Percentiles rank a stretch among this genome's conserved stretches.
These are phyloP conservation scores for Kockiozyma suomiensis DNA, from an alignment of 805 yeast genomes.

Conservation along the genomic window DNA sequence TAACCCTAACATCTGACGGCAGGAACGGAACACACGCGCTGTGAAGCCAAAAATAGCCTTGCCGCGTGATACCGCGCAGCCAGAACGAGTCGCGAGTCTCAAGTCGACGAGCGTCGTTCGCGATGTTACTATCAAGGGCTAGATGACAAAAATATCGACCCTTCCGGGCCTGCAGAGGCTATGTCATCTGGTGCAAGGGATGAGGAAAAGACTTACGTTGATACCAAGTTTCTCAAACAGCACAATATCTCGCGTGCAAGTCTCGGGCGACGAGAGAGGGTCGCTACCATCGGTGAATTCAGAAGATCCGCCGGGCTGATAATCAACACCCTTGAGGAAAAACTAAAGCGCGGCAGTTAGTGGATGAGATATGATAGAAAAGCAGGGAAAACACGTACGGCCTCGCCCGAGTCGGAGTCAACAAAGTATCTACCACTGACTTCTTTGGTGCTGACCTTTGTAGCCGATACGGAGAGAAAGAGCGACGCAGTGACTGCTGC, in stretches of 20 bases:
- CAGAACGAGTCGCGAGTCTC: not conserved
- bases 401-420: slow-evolving; percentile 72
- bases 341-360: slow-evolving; percentile 51
- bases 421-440: slow-evolving; percentile 71
- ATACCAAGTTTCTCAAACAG: slow-evolving; percentile 83
- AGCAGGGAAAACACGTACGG: slow-evolving; percentile 49
- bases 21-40: slow-evolving; percentile 6
- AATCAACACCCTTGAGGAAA: slow-evolving; percentile 83
- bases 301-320: slow-evolving; percentile 95
- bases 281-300: slow-evolving; percentile 53
- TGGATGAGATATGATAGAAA: not conserved
- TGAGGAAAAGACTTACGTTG: slow-evolving; percentile 48
- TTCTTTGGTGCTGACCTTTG: slow-evolving; percentile 62
- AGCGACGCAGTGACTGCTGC: slow-evolving; percentile 8
- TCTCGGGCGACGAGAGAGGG: slow-evolving; percentile 71
- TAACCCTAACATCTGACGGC: not conserved
- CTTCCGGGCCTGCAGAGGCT: too few relatives aligned
- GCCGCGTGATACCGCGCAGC: not conserved
- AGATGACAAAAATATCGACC: too few relatives aligned
- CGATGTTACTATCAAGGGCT: not conserved
- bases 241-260: slow-evolving; percentile 79
- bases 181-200: too few relatives aligned
- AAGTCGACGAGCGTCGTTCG: not conserved
- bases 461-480: slow-evolving; percentile 12
- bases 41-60: not conserved